Conservation (phyloP, 2,329 filamentous ascomycete species). For the Epichloe gansuensis region DNA sequence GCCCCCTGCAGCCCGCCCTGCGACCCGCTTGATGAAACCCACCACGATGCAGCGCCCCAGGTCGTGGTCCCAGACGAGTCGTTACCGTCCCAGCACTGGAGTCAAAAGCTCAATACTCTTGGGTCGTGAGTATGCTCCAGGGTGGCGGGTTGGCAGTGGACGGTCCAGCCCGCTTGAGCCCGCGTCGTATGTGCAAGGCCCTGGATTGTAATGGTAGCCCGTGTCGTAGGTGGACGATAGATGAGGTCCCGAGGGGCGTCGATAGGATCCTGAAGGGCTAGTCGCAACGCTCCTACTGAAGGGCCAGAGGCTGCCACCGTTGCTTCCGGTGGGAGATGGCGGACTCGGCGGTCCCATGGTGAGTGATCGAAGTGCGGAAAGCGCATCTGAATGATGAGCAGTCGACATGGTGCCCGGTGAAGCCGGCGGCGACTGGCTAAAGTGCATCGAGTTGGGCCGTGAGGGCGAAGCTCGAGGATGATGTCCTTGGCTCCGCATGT, state of each 20-base stretch:
- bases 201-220: slow-evolving; percentile 23
- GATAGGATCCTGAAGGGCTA: slow-evolving; percentile 42
- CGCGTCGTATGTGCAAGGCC: slow-evolving; percentile 27
- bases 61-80: not conserved
- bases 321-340: slow-evolving; percentile 36
- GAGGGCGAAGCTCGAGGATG: slow-evolving; percentile 51
- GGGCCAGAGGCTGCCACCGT: slow-evolving; percentile 37
- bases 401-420: slow-evolving; percentile 26
- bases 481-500: slow-evolving; percentile 47
- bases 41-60: not conserved
- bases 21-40: slow-evolving; percentile 4
- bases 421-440: slow-evolving; percentile 38
- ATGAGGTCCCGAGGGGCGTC: slow-evolving; percentile 24
- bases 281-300: slow-evolving; percentile 38
- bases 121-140: slow-evolving; percentile 42
- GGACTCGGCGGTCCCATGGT: slow-evolving; percentile 43
- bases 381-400: slow-evolving; percentile 27
- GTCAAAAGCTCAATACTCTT: slow-evolving; percentile 54
- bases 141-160: slow-evolving; percentile 43
- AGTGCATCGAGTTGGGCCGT: slow-evolving; percentile 42
- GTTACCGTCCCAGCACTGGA: slow-evolving; percentile 40
- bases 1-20: slow-evolving; percentile 6
- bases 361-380: slow-evolving; percentile 44
- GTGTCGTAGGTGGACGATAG: slow-evolving; percentile 42
- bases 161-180: slow-evolving; percentile 32